Evolutionary conservation across 2,329 filamentous ascomycete species (phyloP).

Genomic region (Calonectria pauciramosa): DNA sequence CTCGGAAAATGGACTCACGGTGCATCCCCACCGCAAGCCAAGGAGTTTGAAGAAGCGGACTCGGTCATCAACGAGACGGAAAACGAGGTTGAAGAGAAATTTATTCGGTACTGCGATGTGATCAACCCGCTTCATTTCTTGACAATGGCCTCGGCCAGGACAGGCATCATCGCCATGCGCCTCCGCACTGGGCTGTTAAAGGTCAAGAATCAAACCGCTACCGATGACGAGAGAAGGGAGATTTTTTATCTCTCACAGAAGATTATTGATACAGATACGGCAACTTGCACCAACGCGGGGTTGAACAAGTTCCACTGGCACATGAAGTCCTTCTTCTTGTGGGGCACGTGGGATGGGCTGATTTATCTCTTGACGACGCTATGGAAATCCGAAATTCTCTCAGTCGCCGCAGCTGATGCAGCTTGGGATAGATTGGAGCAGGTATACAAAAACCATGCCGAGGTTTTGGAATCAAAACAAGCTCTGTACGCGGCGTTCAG

Average conservation of each 20-base stretch:
- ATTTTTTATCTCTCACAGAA: conserved; percentile 52
- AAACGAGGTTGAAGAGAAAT: conserved; percentile 55
- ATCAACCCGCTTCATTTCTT: conserved; percentile 54
- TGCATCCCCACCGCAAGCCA: not conserved
- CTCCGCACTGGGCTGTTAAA: conserved; percentile 38
- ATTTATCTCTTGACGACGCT: conserved; percentile 48
- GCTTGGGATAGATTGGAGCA: conserved; percentile 45
- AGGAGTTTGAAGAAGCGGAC: conserved; percentile 47
- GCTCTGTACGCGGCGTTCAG: conserved; percentile 48
- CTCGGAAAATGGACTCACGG: conserved; percentile 18
- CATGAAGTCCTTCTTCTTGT: conserved; percentile 49
- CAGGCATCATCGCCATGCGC: conserved; percentile 45
- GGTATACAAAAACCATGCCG: conserved; percentile 46
- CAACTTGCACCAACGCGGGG: conserved; percentile 42
- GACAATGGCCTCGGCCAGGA: conserved; percentile 44
- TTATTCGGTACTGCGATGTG: conserved; percentile 59
- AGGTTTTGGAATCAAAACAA: conserved; percentile 45
- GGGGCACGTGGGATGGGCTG: conserved; percentile 48
- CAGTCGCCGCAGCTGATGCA: conserved; percentile 25
- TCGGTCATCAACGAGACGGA: conserved; percentile 57
- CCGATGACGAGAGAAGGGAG: conserved; percentile 38
- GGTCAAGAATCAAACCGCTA: conserved; percentile 43
- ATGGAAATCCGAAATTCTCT: conserved; percentile 40
- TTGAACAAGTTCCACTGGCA: conserved; percentile 49
- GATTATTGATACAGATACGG: conserved; percentile 52